phyloP scores from a whole-genome alignment of 2,329 filamentous ascomycete genomes.

The Nemania bipapillata region DNA sequence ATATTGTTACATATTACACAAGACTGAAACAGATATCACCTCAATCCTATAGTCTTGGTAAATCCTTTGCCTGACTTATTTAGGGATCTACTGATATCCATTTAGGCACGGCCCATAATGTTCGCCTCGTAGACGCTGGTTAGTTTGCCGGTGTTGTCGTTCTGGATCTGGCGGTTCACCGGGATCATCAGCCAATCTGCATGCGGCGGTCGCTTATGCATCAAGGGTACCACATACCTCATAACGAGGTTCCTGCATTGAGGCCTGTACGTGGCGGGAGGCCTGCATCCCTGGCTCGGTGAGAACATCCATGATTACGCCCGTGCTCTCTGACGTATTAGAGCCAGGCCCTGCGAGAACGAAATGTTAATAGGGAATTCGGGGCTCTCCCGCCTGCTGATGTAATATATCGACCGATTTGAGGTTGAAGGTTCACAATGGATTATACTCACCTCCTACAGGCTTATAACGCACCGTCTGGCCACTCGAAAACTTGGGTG shows the following conservation, averaged over 20 bases:
- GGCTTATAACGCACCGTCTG: conserved; percentile 48
- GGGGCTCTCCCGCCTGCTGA: not conserved
- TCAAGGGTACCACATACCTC: conserved; percentile 37
- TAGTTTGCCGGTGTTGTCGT: conserved; percentile 47
- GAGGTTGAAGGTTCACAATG: not conserved
- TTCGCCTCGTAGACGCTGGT: conserved; percentile 47
- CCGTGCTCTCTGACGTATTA: conserved; percentile 46
- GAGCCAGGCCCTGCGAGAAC: conserved; percentile 39
- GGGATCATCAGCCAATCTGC: not conserved
- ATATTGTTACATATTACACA: no score
- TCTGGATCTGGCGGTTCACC: conserved; percentile 39
- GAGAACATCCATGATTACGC: conserved; percentile 43
- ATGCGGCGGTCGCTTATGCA: not conserved
- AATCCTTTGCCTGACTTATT: no score
- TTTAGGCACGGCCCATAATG: conserved; percentile 42
- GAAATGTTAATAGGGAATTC: not conserved
- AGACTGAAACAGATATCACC: no score
- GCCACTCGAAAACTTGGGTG: conserved; percentile 43
- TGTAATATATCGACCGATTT: not conserved
- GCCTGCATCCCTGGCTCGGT: conserved; percentile 46
- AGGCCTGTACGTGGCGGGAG: conserved; percentile 44
- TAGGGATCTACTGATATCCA: no score
- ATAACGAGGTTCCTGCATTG: conserved; percentile 42
- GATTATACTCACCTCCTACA: conserved; percentile 39
- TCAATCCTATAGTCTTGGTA: no score